Conservation (phyloP, 257 asterid genomes). For the Cinchona pubescens region DNA sequence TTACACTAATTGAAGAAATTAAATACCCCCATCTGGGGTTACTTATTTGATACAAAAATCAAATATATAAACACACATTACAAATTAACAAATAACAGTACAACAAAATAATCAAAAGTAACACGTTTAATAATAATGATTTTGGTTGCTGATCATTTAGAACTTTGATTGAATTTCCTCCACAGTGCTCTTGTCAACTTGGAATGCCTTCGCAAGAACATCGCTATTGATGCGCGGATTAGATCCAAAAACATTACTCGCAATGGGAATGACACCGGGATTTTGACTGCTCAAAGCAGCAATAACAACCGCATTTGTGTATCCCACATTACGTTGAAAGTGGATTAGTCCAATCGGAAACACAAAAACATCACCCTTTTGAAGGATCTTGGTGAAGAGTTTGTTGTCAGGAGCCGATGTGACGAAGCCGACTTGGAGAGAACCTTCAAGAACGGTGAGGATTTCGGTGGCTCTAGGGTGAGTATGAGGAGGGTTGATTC, state of each 20-base stretch:
- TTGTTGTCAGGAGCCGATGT: neutral
- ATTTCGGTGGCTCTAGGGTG: slow-evolving; percentile 19
- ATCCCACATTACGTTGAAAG: slow-evolving; percentile 13
- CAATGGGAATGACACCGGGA: slow-evolving; percentile 8
- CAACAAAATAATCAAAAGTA: too few species aligned
- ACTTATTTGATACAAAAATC: too few species aligned
- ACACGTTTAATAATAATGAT: too few species aligned
- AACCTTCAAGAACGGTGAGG: slow-evolving; percentile 14
- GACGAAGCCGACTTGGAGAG: slow-evolving; percentile 11
- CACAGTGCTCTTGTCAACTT: neutral
- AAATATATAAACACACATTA: too few species aligned
- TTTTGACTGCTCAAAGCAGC: slow-evolving; percentile 15
- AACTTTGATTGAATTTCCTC: slow-evolving; percentile 1
- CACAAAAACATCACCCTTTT: slow-evolving; percentile 16
- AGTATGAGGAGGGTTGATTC: slow-evolving; percentile 13
- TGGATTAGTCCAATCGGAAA: slow-evolving; percentile 18
- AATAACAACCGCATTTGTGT: slow-evolving; percentile 15
- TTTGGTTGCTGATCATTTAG: neutral
- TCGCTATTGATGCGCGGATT: slow-evolving; percentile 2
- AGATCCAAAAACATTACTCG: slow-evolving; percentile 10
- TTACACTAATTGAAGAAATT: too few species aligned
- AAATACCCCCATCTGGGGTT: too few species aligned
- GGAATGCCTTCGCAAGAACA: slow-evolving; percentile 15
- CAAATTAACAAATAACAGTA: too few species aligned
- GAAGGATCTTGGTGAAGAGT: slow-evolving; percentile 2